A percentile compares a stretch with the other conserved stretches of the same genome.
phyloP scores from a whole-genome alignment of 495 filamentous ascomycete genomes.

The Penicillium taxi region DNA sequence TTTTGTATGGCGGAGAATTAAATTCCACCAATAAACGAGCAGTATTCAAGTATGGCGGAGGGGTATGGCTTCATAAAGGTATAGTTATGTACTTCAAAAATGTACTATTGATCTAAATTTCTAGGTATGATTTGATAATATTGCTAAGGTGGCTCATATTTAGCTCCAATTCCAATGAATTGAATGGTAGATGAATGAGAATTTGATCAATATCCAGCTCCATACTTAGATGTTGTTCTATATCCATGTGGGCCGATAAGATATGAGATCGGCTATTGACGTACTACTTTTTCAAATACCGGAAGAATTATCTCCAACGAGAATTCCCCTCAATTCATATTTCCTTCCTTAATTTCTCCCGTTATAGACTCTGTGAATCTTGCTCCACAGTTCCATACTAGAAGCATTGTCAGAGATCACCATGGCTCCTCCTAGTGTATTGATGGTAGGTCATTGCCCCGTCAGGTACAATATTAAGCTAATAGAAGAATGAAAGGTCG shows the following conservation, averaged over 20 bases:
- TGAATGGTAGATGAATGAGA: no score
- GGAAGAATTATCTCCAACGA: conserved; percentile 25
- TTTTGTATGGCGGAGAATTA: conserved; percentile 18
- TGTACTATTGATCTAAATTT: no score
- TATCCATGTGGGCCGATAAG: conserved; percentile 10
- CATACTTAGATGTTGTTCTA: no score
- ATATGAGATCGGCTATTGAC: conserved; percentile 25
- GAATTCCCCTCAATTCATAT: conserved; percentile 5
- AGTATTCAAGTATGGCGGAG: conserved; percentile 16
- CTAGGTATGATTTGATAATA: no score
- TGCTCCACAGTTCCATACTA: conserved; percentile 1
- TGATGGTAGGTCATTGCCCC: conserved; percentile 58
- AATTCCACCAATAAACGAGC: conserved; percentile 17
- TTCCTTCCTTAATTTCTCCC: conserved; percentile 9
- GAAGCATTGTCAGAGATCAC: conserved; percentile 17
- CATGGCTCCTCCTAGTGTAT: conserved; percentile 74
- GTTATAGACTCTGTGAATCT: no score
- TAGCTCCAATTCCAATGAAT: no score
- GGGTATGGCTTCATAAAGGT: no score
- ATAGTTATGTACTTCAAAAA: no score
- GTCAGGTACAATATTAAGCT: conserved; percentile 6
- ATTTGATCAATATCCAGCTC: no score
- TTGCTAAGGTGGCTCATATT: no score
- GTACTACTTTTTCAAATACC: conserved; percentile 18
- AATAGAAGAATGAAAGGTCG: conserved; percentile 47